These are phyloP conservation scores for Chytriomyces confervae DNA, from an alignment of 192 early-diverging fungal species.

Conservation along the genomic window DNA sequence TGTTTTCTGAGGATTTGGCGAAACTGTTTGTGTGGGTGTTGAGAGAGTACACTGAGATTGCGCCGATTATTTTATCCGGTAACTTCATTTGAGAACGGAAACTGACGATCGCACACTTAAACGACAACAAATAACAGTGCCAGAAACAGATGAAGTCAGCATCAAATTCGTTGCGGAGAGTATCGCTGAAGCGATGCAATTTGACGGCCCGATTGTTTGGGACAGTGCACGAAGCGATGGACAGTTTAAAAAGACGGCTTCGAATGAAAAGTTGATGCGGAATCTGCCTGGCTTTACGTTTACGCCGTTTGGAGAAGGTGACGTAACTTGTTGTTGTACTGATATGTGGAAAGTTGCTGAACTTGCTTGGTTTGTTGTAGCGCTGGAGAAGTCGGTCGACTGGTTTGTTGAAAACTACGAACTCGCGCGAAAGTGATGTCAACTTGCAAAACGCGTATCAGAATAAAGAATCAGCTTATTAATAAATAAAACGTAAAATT, in stretches of 20 bases:
- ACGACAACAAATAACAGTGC: slow-evolving; percentile 51
- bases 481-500: too few relatives aligned
- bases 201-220: slow-evolving; percentile 67
- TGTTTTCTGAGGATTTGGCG: slow-evolving; percentile 81
- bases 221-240: slow-evolving; percentile 78
- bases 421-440: slow-evolving; percentile 11
- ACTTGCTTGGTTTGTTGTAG: slow-evolving; percentile 32
- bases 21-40: slow-evolving; percentile 82
- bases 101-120: too few relatives aligned
- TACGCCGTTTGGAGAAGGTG: slow-evolving; percentile 75
- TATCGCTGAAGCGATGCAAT: slow-evolving; percentile 74
- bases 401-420: slow-evolving; percentile 74
- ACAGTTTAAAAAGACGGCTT: slow-evolving; percentile 86
- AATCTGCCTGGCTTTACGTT: slow-evolving; percentile 79
- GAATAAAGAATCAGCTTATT: neutral
- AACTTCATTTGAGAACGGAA: slow-evolving; percentile 12
- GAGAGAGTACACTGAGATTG: slow-evolving; percentile 78
- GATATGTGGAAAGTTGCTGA: slow-evolving; percentile 7
- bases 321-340: slow-evolving; percentile 10
- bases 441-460: neutral
- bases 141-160: slow-evolving; percentile 77
- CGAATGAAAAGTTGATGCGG: slow-evolving; percentile 74
- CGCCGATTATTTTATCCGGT: slow-evolving; percentile 84
- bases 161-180: slow-evolving; percentile 78
- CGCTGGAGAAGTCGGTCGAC: slow-evolving; percentile 70